Evolutionary conservation across 2,329 filamentous ascomycete genomes (phyloP).

Genomic region (Pseudocercospora pini-densiflorae): DNA sequence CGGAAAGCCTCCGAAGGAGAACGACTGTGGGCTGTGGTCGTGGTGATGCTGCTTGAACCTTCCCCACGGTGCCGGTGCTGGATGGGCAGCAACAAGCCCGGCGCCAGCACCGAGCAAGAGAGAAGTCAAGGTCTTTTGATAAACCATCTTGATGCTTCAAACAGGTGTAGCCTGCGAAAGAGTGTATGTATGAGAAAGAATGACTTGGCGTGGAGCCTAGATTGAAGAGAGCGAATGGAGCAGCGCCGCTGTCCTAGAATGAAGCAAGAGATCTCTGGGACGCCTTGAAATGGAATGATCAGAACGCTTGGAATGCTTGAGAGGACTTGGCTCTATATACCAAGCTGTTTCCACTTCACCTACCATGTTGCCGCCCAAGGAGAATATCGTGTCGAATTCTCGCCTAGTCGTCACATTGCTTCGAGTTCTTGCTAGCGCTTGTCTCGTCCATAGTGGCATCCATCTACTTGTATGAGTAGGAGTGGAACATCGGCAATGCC

Average conservation of each 20-base stretch:
- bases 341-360: conserved; percentile 3
- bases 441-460: conserved; percentile 11
- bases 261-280: conserved; percentile 17
- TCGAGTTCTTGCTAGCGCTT: background rate
- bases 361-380: background rate
- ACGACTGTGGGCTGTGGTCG: conserved; percentile 3
- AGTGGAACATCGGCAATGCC: background rate
- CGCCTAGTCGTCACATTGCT: background rate
- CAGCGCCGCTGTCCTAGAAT: conserved; percentile 23
- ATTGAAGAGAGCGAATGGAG: conserved; percentile 20
- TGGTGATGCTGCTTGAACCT: conserved; percentile 8
- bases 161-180: conserved; percentile 14
- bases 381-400: background rate
- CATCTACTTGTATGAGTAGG: background rate
- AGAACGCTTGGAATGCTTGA: conserved; percentile 17
- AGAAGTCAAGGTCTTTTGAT: conserved; percentile 24
- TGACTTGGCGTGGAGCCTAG: conserved; percentile 13
- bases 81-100: conserved; percentile 22
- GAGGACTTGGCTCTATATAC: conserved; percentile 24
- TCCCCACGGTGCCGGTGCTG: conserved; percentile 16
- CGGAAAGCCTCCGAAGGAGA: conserved; percentile 6
- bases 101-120: conserved; percentile 27
- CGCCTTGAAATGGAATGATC: conserved; percentile 16
- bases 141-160: conserved; percentile 21
- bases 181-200: background rate